Percentiles rank a stretch among this genome's conserved stretches.
Evolutionary conservation across 2,329 filamentous ascomycete species (phyloP).

Genomic region (Sporothrix protearum): DNA sequence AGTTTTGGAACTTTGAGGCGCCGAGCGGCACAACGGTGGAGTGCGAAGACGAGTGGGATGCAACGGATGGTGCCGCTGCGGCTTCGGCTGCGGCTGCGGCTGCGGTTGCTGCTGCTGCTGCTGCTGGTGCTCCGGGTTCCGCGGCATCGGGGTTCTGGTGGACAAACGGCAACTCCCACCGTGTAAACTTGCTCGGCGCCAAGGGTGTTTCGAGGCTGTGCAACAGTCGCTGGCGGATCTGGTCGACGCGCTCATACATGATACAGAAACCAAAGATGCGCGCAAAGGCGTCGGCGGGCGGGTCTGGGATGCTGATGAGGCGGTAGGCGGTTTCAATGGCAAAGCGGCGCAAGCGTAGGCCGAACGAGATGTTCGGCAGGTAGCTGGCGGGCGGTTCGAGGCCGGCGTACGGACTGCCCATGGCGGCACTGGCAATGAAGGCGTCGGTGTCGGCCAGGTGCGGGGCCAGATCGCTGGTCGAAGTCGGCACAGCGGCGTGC

Average conservation of each 20-base stretch:
- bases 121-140: neutral
- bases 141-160: conserved; percentile 33
- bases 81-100: neutral
- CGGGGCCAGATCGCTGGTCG: conserved; percentile 2
- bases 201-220: conserved; percentile 50
- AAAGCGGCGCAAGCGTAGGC: conserved; percentile 64
- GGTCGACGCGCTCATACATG: conserved; percentile 52
- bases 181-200: conserved; percentile 34
- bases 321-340: conserved; percentile 60
- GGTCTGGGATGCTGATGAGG: conserved; percentile 51
- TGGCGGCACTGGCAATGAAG: conserved; percentile 27
- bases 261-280: conserved; percentile 68
- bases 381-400: conserved; percentile 51
- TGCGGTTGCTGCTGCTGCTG: neutral
- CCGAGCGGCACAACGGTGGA: neutral
- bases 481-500: conserved; percentile 16
- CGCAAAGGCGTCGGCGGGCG: conserved; percentile 48
- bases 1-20: neutral
- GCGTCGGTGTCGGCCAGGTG: conserved; percentile 12
- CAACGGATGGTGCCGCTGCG: neutral
- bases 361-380: conserved; percentile 64
- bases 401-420: conserved; percentile 36
- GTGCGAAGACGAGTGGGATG: neutral
- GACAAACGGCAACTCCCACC: conserved; percentile 46
- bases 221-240: conserved; percentile 44